Conservation (phyloP, 2,329 filamentous ascomycete species). For the Penicillium sp. region DNA sequence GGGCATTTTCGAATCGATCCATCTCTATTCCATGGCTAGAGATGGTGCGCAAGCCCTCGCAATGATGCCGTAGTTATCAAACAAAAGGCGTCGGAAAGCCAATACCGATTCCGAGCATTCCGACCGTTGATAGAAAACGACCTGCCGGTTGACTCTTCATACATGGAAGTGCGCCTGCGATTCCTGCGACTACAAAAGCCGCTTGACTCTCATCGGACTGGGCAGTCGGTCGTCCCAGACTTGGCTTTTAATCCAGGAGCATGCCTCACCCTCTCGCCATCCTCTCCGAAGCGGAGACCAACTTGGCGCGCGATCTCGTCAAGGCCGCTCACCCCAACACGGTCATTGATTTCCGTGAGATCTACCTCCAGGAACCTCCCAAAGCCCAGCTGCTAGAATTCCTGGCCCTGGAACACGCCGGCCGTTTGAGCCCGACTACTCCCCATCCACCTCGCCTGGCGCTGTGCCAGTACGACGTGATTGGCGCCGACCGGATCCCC, state of each 20-base stretch:
- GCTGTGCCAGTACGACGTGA: slow-evolving; percentile 56
- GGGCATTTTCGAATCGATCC: neutral
- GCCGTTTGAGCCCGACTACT: slow-evolving; percentile 39
- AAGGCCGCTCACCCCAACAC: slow-evolving; percentile 29
- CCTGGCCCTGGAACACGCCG: slow-evolving; percentile 49
- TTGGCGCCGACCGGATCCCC: slow-evolving; percentile 51
- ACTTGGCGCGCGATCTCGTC: slow-evolving; percentile 36
- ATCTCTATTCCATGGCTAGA: neutral
- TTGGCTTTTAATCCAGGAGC: neutral
- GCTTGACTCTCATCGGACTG: no score
- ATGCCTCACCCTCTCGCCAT: slow-evolving; percentile 36
- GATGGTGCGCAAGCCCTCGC: no score
- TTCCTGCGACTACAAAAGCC: neutral
- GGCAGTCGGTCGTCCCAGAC: no score
- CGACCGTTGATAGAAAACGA: neutral
- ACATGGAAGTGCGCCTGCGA: neutral
- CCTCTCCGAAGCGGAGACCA: slow-evolving; percentile 36
- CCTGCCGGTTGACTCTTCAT: neutral
- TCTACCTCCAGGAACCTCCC: slow-evolving; percentile 51
- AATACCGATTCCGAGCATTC: neutral
- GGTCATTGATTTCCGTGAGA: slow-evolving; percentile 48
- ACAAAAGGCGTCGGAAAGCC: neutral
- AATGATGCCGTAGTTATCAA: no score
- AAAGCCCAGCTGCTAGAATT: slow-evolving; percentile 51
- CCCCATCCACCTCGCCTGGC: slow-evolving; percentile 51